Conservation (phyloP, 306 rosid genomes). For the Vigna radiata region DNA sequence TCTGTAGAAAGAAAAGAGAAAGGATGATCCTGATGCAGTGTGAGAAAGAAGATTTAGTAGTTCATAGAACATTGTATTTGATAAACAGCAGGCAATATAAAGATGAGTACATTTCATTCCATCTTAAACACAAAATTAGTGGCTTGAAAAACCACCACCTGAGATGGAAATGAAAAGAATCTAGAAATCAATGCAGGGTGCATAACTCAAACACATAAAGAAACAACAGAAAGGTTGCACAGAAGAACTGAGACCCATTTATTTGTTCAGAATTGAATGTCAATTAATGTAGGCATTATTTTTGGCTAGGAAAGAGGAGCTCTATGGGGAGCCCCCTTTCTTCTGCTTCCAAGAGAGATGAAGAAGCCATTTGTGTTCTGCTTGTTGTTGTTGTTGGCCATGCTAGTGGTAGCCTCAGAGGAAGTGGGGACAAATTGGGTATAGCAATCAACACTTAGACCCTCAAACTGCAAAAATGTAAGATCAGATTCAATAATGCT, state of each 20-base stretch:
- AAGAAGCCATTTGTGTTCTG: neutral
- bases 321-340: constrained; percentile 14
- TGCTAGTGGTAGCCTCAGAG: neutral
- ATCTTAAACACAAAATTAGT: neutral
- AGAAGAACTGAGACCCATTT: neutral
- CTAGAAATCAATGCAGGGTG: neutral
- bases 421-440: constrained; percentile 17
- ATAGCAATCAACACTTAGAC: constrained; percentile 20
- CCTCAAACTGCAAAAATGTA: constrained; percentile 14
- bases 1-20: no score
- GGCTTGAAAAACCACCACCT: constrained; percentile 3
- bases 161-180: neutral
- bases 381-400: neutral
- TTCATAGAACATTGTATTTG: neutral
- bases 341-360: constrained; percentile 3
- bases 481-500: constrained; percentile 17
- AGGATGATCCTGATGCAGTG: no score
- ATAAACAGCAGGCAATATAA: neutral
- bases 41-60: no score
- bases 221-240: neutral
- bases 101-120: neutral
- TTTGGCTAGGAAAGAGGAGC: neutral
- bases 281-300: neutral
- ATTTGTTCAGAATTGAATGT: neutral
- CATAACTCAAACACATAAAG: neutral